Conservation (phyloP, 208 protist species). For the Naegleria gruberi region DNA sequence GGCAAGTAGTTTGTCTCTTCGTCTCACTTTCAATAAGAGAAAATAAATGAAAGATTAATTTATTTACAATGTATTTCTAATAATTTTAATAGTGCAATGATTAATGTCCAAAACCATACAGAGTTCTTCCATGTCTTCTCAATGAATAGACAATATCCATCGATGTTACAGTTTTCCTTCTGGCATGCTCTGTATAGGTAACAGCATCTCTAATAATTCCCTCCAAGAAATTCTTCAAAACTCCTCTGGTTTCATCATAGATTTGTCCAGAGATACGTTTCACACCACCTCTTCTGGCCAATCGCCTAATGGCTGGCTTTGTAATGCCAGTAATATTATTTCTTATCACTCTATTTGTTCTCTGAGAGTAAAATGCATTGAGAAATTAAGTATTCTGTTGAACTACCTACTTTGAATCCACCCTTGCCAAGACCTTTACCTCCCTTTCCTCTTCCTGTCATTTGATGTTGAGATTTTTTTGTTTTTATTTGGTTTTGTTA, state of each 20-base stretch:
- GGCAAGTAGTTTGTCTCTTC: neutral
- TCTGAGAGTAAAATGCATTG: no score
- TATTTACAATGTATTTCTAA: no score
- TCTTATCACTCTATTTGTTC: slow-evolving; percentile 67
- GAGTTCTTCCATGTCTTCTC: slow-evolving; percentile 66
- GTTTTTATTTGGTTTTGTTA: no score
- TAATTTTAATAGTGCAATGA: no score
- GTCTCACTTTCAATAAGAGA: neutral
- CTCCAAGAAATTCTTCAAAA: slow-evolving; percentile 69
- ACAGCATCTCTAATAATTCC: slow-evolving; percentile 62
- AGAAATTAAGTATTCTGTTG: no score
- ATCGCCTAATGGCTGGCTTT: slow-evolving; percentile 66
- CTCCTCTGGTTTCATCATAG: slow-evolving; percentile 55
- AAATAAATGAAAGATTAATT: neutral
- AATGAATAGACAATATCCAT: slow-evolving; percentile 71
- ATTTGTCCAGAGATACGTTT: slow-evolving; percentile 64
- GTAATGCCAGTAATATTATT: slow-evolving; percentile 71
- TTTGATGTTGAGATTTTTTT: no score
- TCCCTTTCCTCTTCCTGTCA: slow-evolving; percentile 9
- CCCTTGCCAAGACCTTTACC: slow-evolving; percentile 18
- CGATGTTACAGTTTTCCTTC: slow-evolving; percentile 66
- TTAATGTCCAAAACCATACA: slow-evolving; percentile 70
- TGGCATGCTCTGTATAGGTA: slow-evolving; percentile 67
- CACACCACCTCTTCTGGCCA: slow-evolving; percentile 76
- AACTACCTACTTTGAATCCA: no score